Evolutionary conservation across 163 green algal genomes (phyloP).

Genomic region (Chlorella variabilis): DNA sequence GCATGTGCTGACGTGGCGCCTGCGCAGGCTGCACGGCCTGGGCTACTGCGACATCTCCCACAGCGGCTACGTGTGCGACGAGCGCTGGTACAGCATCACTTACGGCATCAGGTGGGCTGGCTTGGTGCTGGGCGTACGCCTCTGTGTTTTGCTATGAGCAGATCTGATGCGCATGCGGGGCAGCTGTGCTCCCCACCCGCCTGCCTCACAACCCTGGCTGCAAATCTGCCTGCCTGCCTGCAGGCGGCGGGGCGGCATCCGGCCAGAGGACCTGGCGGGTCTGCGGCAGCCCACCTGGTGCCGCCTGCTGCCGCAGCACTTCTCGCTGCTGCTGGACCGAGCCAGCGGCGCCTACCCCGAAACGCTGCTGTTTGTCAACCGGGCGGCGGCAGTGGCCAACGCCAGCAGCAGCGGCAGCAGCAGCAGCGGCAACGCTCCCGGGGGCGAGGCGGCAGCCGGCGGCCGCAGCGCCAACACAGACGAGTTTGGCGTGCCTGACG

Average conservation of each 20-base stretch:
- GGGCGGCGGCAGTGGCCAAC: neutral
- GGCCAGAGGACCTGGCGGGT: slow-evolving; percentile 39
- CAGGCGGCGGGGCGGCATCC: slow-evolving; percentile 39
- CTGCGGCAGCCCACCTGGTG: slow-evolving; percentile 86
- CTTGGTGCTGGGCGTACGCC: neutral
- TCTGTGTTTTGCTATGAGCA: too few species aligned
- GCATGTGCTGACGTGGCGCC: too few species aligned
- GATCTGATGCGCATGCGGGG: too few species aligned
- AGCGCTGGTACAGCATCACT: slow-evolving; percentile 80
- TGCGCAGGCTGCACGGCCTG: slow-evolving; percentile 59
- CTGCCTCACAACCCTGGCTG: neutral
- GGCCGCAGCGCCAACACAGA: neutral
- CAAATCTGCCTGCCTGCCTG: neutral
- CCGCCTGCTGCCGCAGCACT: slow-evolving; percentile 68
- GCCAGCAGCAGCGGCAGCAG: neutral
- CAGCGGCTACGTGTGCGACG: slow-evolving; percentile 79
- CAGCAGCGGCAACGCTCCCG: neutral
- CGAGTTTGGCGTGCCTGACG: slow-evolving; percentile 20
- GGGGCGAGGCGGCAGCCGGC: neutral
- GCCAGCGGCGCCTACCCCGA: slow-evolving; percentile 30
- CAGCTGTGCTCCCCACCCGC: neutral
- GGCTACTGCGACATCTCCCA: slow-evolving; percentile 85
- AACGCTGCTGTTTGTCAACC: slow-evolving; percentile 48
- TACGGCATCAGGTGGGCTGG: slow-evolving; percentile 45
- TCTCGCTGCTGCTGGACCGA: slow-evolving; percentile 37